Evolutionary conservation across 495 filamentous ascomycete genomes (phyloP).

Genomic region (Tuber microsphaerosporum): DNA sequence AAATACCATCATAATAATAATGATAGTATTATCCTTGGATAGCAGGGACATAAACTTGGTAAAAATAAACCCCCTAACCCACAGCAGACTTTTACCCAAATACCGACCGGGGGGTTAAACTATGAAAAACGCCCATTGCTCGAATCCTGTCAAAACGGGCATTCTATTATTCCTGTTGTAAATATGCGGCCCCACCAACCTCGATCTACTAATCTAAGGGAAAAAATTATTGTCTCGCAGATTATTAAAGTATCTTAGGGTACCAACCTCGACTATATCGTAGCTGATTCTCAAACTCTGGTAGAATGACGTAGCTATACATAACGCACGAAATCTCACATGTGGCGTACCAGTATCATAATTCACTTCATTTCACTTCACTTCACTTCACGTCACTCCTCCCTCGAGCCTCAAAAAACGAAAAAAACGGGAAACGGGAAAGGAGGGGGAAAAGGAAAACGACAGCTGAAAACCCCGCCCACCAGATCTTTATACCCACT

Average conservation of each 20-base stretch:
- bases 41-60: too few species aligned
- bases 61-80: background rate
- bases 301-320: background rate
- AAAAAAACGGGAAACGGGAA: background rate
- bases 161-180: too few species aligned
- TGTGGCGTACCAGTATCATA: background rate
- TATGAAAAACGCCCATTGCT: background rate
- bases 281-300: background rate
- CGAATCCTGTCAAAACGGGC: background rate
- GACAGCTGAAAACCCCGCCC: background rate
- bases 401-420: background rate
- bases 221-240: background rate
- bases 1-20: background rate
- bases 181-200: background rate
- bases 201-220: background rate
- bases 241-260: background rate
- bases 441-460: too few species aligned
- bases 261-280: background rate
- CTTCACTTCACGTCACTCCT: background rate
- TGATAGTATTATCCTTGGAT: background rate
- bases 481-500: background rate
- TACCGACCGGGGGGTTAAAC: background rate
- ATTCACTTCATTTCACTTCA: background rate
- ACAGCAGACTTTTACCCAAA: background rate
- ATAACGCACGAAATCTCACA: background rate